Conservation (phyloP, 495 filamentous ascomycete species). For the Friedmanniomyces endolithicus region DNA sequence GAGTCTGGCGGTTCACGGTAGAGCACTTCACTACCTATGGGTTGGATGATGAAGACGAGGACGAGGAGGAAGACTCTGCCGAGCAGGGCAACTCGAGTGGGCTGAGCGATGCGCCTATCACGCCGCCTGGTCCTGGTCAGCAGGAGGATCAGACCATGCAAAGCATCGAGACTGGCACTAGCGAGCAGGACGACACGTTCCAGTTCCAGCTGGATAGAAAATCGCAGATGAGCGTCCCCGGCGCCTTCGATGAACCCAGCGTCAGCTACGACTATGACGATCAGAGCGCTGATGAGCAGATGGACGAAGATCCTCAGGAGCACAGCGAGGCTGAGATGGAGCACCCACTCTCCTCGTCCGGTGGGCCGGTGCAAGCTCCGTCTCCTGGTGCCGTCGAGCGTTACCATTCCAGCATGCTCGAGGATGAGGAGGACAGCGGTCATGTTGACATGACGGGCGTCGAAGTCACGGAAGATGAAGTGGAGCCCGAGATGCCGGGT, state of each 20-base stretch:
- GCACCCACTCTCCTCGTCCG: constrained; percentile 1
- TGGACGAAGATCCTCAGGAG: constrained; percentile 6
- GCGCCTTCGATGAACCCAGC: constrained; percentile 7
- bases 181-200: constrained; percentile 18
- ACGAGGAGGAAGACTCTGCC: constrained; percentile 32
- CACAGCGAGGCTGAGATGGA: constrained; percentile 5
- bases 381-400: constrained; percentile 12
- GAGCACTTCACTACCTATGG: constrained; percentile 93
- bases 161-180: constrained; percentile 5
- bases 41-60: constrained; percentile 75
- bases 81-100: constrained; percentile 39
- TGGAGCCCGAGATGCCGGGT: constrained; percentile 68
- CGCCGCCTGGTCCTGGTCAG: background rate
- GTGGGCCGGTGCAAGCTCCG: constrained; percentile 16
- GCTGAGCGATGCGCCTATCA: constrained; percentile 15
- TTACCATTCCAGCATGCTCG: constrained; percentile 62
- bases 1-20: constrained; percentile 82
- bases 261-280: constrained; percentile 11
- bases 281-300: constrained; percentile 2
- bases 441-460: constrained; percentile 44
- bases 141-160: constrained; percentile 14
- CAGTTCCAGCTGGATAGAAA: constrained; percentile 16
- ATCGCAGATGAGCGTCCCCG: constrained; percentile 11
- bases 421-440: constrained; percentile 46
- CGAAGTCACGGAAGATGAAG: constrained; percentile 18